phyloP scores from a whole-genome alignment of 352 stramenopile species.

The Paralagenidium karlingii region DNA sequence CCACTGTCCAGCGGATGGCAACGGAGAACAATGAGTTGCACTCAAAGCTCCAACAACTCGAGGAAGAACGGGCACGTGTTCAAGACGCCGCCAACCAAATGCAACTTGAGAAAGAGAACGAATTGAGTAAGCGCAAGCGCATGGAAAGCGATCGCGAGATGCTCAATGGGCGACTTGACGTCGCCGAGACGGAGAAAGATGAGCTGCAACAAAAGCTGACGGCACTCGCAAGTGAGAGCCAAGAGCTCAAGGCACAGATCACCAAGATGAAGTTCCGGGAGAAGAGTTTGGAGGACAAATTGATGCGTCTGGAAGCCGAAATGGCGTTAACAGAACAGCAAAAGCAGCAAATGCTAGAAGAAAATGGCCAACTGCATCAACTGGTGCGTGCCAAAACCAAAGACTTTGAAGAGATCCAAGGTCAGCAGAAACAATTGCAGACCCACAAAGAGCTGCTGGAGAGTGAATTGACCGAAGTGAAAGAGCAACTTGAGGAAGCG shows the following conservation, averaged over 20 bases:
- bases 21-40: conserved; percentile 14
- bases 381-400: no score
- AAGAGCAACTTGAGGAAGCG: conserved; percentile 13
- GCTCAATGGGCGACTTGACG: not conserved
- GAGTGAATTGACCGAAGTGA: conserved; percentile 2
- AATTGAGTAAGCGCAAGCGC: conserved; percentile 1
- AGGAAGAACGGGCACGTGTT: no score
- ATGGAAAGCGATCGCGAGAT: not conserved
- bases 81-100: no score
- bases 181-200: not conserved
- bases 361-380: no score
- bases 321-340: no score
- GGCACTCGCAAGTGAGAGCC: not conserved
- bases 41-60: conserved; percentile 3
- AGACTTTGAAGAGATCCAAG: no score
- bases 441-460: not conserved
- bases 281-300: no score
- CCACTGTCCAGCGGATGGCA: no score
- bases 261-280: no score
- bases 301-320: no score
- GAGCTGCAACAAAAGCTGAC: conserved; percentile 2
- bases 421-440: not conserved
- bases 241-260: conserved; percentile 16
- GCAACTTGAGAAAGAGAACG: not conserved
- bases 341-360: no score